Conservation (phyloP, 1,139 yeast genomes). For the Kurtzmaniella quercitrusa region DNA sequence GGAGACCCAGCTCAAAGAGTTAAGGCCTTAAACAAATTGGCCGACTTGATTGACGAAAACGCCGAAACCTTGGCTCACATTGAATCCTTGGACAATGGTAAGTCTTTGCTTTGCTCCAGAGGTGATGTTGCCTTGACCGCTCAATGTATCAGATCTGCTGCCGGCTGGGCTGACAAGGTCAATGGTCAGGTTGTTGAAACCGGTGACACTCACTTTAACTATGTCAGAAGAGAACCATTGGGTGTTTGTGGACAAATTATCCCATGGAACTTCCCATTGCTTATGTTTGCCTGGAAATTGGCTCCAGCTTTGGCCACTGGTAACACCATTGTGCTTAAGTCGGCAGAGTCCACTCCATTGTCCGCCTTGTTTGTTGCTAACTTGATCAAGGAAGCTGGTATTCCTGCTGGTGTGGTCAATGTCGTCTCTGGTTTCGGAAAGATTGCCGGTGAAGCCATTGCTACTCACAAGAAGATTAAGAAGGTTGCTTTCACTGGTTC, state of each 20-base stretch:
- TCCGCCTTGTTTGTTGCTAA: slow-evolving; percentile 65
- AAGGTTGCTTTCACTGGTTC: slow-evolving; percentile 88
- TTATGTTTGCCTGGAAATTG: slow-evolving; percentile 83
- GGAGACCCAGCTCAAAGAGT: slow-evolving; percentile 49
- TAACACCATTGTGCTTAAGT: slow-evolving; percentile 73
- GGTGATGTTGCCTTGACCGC: slow-evolving; percentile 63
- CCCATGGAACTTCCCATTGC: slow-evolving; percentile 87
- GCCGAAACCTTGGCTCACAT: slow-evolving; percentile 59
- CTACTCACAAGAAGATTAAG: slow-evolving; percentile 63
- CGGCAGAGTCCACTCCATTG: slow-evolving; percentile 83
- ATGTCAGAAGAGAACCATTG: slow-evolving; percentile 59
- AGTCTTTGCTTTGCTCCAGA: slow-evolving; percentile 52
- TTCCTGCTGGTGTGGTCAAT: slow-evolving; percentile 79
- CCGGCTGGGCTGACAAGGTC: slow-evolving; percentile 82
- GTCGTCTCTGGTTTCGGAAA: slow-evolving; percentile 75
- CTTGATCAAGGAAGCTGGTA: slow-evolving; percentile 63
- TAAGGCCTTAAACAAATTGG: slow-evolving; percentile 50
- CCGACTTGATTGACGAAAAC: slow-evolving; percentile 59
- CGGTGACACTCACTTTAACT: slow-evolving; percentile 57
- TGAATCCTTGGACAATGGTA: slow-evolving; percentile 80
- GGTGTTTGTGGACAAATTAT: slow-evolving; percentile 82
- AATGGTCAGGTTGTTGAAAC: slow-evolving; percentile 66
- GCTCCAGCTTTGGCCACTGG: slow-evolving; percentile 84
- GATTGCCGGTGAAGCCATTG: slow-evolving; percentile 71
- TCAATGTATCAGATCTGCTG: slow-evolving; percentile 65